phyloP scores from a whole-genome alignment of 31 red algal genomes.

The Odonthalia washingtoniensis region DNA sequence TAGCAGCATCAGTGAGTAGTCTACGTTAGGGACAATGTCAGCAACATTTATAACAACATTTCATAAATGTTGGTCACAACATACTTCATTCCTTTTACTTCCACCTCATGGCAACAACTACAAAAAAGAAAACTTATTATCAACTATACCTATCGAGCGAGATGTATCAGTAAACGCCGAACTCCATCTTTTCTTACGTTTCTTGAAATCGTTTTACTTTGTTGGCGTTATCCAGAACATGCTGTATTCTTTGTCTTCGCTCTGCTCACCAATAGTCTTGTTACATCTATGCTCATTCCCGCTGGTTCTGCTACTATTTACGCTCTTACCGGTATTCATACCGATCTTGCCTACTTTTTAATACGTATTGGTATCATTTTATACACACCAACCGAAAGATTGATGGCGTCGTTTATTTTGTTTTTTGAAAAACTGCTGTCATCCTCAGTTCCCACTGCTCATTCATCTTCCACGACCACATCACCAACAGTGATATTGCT shows the following conservation, averaged over 20 bases:
- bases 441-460: slow-evolving; percentile 73
- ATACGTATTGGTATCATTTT: slow-evolving; percentile 89
- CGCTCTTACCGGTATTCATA: slow-evolving; percentile 80
- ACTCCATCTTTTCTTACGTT: slow-evolving; percentile 84
- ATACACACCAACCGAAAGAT: slow-evolving; percentile 76
- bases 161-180: too few relatives aligned
- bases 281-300: slow-evolving; percentile 86
- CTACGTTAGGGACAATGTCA: too few relatives aligned
- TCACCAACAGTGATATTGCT: slow-evolving; percentile 58
- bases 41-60: too few relatives aligned
- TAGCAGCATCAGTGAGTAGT: too few relatives aligned
- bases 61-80: too few relatives aligned
- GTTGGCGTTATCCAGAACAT: slow-evolving; percentile 79
- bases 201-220: slow-evolving; percentile 79
- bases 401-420: slow-evolving; percentile 88
- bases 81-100: too few relatives aligned
- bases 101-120: too few relatives aligned
- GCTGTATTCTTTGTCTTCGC: slow-evolving; percentile 74
- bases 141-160: too few relatives aligned
- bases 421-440: slow-evolving; percentile 81
- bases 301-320: slow-evolving; percentile 72
- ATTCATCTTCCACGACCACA: slow-evolving; percentile 86
- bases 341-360: slow-evolving; percentile 78
- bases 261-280: slow-evolving; percentile 82
- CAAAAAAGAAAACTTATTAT: too few relatives aligned